Evolutionary conservation across 2,329 filamentous ascomycete species (phyloP), one percentile per base, ranked within the genome.

Genomic region (Ophiostoma pallidulum): DNA sequence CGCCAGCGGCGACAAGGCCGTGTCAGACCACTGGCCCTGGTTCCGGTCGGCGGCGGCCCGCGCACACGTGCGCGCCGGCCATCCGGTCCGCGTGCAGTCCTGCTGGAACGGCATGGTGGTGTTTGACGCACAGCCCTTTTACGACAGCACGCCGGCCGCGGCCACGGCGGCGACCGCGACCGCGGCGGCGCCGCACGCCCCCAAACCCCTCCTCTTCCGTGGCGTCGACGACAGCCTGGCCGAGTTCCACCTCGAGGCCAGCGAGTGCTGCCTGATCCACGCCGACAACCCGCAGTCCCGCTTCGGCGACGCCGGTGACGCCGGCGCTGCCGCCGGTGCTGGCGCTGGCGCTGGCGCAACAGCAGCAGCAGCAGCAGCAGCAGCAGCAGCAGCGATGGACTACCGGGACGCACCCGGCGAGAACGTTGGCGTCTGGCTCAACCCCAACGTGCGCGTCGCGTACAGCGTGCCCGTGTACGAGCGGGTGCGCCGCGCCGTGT

Each of bases 231-330:
- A 85, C 59, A 72, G 71, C 4, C 73, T 91, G 1, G 78, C 77
- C 3, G 58, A 62, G 8, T 58, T 67, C 22, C 83, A 86, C 58
- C 68, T 89, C 22, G 86, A 90, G 62, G 85, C 73, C n/a, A 84
- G 79, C 13, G 85, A 90, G 63, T 89, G 84, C 66, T 90, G 86
- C 62, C 74, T 90, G 45, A 79, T 87, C 47, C 84, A 87, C 59
- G 77, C 78, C 3, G 84, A 87, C 57, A 87, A 86, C 56, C 76
- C 75, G 2, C 64, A 80, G 4, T 72, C 71, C 5, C 18, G 41
- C 29, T 45, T 41, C 31, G 16, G 19, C 8, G 38, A 8, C 10
- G 24, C 8, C 13, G 28, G n/a, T n/a, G n/a, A n/a, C n/a, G n/a
- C n/a, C n/a, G n/a, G n/a, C n/a, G n/a, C n/a, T n/a, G n/a, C n/a